Conservation (phyloP, 129 eudicot genomes). For the Flaveria robusta region DNA sequence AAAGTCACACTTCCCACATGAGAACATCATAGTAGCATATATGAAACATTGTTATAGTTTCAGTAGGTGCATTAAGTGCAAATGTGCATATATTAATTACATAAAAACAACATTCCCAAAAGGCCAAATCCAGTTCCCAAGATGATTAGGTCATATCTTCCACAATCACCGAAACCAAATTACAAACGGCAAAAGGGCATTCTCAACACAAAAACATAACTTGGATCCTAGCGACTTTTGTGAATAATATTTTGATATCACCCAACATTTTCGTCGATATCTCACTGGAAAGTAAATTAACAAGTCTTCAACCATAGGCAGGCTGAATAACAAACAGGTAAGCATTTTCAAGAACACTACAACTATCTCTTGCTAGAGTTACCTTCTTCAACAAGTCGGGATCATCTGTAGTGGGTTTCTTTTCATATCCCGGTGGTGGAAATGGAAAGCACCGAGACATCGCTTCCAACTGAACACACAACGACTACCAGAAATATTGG, state of each 20-base stretch:
- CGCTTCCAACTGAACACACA: constrained; percentile 38
- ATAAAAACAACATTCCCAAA: not conserved
- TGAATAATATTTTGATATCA: not conserved
- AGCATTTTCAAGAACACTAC: not conserved
- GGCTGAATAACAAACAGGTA: not conserved
- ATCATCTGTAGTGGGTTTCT: constrained; percentile 56
- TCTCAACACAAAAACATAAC: not conserved
- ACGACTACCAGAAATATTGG: constrained; percentile 1
- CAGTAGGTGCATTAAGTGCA: not conserved
- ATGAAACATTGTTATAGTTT: constrained; percentile 3
- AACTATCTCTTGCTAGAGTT: not conserved
- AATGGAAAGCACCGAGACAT: constrained; percentile 88
- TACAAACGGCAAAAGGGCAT: not conserved
- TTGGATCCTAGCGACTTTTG: constrained; percentile 22
- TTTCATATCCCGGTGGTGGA: constrained; percentile 85
- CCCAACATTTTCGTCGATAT: not conserved
- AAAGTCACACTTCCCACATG: constrained; percentile 16
- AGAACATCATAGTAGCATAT: constrained; percentile 16
- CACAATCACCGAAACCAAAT: not conserved
- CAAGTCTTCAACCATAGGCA: constrained; percentile 5
- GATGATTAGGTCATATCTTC: constrained; percentile 15
- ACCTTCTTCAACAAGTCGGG: constrained; percentile 64
- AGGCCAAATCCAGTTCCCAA: constrained; percentile 1
- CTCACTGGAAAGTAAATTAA: constrained; percentile 3
- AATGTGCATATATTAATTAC: constrained; percentile 12